Evolutionary conservation across 139 green algal genomes (phyloP).

Genomic region (Picochlorum sp.): DNA sequence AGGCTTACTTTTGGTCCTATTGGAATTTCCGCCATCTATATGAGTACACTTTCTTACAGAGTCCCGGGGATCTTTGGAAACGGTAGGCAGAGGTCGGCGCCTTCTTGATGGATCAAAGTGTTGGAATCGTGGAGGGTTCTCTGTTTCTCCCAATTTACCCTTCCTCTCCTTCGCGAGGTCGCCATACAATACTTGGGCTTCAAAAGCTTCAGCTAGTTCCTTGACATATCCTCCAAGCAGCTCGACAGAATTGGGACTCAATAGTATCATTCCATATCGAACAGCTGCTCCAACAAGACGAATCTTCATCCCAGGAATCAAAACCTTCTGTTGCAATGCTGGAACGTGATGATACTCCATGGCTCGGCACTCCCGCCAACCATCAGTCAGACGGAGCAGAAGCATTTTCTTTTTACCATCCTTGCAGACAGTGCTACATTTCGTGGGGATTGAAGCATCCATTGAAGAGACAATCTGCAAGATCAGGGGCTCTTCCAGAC

Average conservation of each 20-base stretch:
- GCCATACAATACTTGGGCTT: slow-evolving; percentile 32
- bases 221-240: slow-evolving; percentile 33
- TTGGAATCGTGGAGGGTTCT: slow-evolving; percentile 24
- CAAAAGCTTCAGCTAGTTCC: slow-evolving; percentile 22
- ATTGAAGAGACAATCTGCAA: slow-evolving; percentile 5
- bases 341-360: slow-evolving; percentile 9
- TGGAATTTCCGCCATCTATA: too few relatives aligned
- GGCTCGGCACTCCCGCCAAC: slow-evolving; percentile 2
- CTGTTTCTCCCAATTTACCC: not conserved
- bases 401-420: slow-evolving; percentile 9
- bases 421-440: not conserved
- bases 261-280: slow-evolving; percentile 20
- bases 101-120: slow-evolving; percentile 22
- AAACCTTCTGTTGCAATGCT: not conserved
- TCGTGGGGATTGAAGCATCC: slow-evolving; percentile 1
- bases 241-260: slow-evolving; percentile 21
- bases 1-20: too few relatives aligned
- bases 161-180: slow-evolving; percentile 14
- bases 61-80: too few relatives aligned
- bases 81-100: too few relatives aligned
- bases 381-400: slow-evolving; percentile 16
- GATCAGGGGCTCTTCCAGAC: slow-evolving; percentile 5
- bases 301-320: slow-evolving; percentile 17
- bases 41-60: too few relatives aligned
- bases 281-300: not conserved